Evolutionary conservation across 257 asterid genomes (phyloP).

Genomic region (Dorcoceras hygrometricum): DNA sequence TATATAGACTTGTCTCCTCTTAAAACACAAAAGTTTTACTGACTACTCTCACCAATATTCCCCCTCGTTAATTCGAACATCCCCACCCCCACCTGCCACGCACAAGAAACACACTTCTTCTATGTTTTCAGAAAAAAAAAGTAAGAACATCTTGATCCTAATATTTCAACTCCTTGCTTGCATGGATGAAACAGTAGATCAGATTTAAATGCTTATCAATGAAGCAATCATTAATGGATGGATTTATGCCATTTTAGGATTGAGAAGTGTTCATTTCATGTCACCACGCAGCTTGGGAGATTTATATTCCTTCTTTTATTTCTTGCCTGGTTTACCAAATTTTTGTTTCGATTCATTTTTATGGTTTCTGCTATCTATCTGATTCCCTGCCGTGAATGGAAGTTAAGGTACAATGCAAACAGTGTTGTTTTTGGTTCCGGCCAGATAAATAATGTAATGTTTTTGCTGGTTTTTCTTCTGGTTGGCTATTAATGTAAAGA

Average conservation of each 20-base stretch:
- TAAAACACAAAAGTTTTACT: constrained; percentile 26
- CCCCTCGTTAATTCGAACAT: constrained; percentile 1
- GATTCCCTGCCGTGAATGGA: neutral
- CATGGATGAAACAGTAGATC: neutral
- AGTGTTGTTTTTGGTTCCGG: neutral
- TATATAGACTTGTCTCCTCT: no score
- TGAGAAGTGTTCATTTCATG: constrained; percentile 2
- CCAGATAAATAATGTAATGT: neutral
- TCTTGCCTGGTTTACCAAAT: neutral
- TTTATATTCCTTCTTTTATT: no score
- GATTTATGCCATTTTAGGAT: neutral
- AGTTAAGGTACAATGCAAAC: neutral
- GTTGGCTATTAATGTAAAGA: neutral
- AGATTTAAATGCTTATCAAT: neutral
- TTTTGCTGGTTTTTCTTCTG: neutral
- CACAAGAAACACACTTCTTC: neutral
- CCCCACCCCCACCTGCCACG: neutral
- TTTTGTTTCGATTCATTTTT: neutral
- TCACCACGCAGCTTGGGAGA: neutral
- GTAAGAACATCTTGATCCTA: neutral
- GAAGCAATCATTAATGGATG: neutral
- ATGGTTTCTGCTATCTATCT: neutral
- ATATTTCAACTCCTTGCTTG: neutral
- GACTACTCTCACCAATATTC: constrained; percentile 38
- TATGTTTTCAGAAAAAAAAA: neutral